phyloP scores from a whole-genome alignment of 1,139 yeast genomes.

The Pneumocystis wakefieldiae region DNA sequence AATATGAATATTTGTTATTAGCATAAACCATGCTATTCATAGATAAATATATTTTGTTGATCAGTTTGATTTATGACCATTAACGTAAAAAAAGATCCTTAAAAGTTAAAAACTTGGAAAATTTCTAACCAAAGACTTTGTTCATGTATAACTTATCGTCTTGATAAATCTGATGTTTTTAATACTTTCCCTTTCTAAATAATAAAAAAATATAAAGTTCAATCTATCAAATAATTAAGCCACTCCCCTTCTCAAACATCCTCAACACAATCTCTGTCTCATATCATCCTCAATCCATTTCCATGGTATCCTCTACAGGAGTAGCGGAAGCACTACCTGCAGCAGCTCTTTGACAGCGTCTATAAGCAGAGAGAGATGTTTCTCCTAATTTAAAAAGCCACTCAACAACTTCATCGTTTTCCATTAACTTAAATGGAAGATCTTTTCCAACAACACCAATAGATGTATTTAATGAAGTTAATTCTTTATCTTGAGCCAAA shows the following conservation, averaged over 20 bases:
- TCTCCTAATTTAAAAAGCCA: conserved; percentile 37
- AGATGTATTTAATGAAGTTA: conserved; percentile 69
- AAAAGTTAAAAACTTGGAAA: too few species aligned
- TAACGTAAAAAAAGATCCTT: too few species aligned
- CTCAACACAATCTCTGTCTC: not conserved
- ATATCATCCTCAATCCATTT: conserved; percentile 11
- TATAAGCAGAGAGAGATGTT: conserved; percentile 15
- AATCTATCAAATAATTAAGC: not conserved
- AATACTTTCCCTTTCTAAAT: not conserved
- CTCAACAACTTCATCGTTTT: conserved; percentile 67
- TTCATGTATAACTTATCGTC: not conserved
- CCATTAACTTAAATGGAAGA: conserved; percentile 56
- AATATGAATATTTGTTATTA: too few species aligned
- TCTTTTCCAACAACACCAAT: conserved; percentile 84
- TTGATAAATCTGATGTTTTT: not conserved
- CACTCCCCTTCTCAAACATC: not conserved
- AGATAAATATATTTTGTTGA: too few species aligned
- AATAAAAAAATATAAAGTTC: not conserved
- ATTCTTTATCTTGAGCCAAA: conserved; percentile 81
- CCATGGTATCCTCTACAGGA: conserved; percentile 13
- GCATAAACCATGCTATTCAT: too few species aligned
- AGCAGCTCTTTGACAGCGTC: conserved; percentile 34
- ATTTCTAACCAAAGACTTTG: too few species aligned
- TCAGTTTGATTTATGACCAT: too few species aligned
- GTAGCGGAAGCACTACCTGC: conserved; percentile 23